These are phyloP conservation scores for Spinacia oleracea DNA, from an alignment of 179 eudicot genomes.

Conservation along the genomic window DNA sequence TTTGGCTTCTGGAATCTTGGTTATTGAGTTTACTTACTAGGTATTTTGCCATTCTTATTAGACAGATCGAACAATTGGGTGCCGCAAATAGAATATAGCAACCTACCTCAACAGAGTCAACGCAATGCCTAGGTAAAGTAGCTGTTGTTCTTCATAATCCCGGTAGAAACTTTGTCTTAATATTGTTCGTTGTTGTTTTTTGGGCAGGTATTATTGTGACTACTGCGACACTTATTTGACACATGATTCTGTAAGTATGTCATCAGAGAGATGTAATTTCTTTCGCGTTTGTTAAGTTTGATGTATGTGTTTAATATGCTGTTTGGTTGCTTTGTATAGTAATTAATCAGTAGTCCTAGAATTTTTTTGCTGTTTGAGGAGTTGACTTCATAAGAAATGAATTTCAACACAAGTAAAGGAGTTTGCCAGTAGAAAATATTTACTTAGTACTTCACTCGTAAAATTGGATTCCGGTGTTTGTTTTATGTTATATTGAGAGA, in stretches of 20 bases:
- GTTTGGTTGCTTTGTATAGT: neutral
- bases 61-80: no score
- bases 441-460: neutral
- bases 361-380: neutral
- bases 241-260: conserved; percentile 49
- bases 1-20: no score
- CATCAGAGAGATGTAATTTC: neutral
- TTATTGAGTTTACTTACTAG: no score
- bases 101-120: no score
- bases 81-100: no score
- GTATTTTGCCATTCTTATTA: no score
- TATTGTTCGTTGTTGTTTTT: neutral
- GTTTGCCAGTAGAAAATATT: neutral
- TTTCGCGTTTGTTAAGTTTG: neutral
- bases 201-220: conserved; percentile 50
- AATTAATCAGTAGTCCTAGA: neutral
- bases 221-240: conserved; percentile 58
- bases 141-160: neutral
- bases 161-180: neutral
- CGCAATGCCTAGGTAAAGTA: conserved; percentile 1
- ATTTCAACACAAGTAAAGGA: neutral
- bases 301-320: neutral
- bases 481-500: neutral
- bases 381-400: neutral
- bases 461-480: neutral